Percentiles rank a stretch among this genome's conserved stretches.
Conservation (phyloP, 1,284 basidiomycete species). For the Rhodotorula sp. region DNA sequence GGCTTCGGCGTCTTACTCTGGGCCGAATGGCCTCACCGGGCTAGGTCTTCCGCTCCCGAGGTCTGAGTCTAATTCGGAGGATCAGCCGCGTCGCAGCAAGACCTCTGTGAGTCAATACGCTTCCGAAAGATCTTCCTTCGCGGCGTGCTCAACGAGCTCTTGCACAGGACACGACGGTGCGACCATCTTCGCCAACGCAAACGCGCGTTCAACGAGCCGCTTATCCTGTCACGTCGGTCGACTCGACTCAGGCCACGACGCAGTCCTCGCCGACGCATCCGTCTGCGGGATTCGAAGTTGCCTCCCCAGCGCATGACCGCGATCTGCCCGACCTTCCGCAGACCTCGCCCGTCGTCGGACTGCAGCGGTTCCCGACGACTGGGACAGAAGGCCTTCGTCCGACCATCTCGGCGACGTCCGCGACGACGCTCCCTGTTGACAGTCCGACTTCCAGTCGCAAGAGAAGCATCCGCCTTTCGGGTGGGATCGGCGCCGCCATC, state of each 20-base stretch:
- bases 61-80: neutral
- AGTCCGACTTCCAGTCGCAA: constrained; percentile 2
- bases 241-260: constrained; percentile 12
- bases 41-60: constrained; percentile 10
- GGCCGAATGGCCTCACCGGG: neutral
- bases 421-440: neutral
- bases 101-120: neutral
- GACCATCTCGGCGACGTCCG: neutral
- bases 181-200: neutral
- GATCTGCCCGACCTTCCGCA: neutral
- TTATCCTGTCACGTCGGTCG: constrained; percentile 3
- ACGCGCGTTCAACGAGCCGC: constrained; percentile 6
- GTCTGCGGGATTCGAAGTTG: neutral
- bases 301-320: neutral
- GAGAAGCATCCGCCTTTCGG: neutral
- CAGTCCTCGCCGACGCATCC: constrained; percentile 14
- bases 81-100: neutral
- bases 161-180: constrained; percentile 14
- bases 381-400: neutral
- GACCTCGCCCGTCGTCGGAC: no score
- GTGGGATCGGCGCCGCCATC: constrained; percentile 22
- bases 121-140: neutral
- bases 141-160: neutral
- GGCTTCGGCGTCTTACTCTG: neutral
- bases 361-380: neutral